A percentile compares a stretch with the other conserved stretches of the same genome.
Evolutionary conservation across 176 grass and related monocot species (phyloP).

Genomic region (Aegilops longissima): DNA sequence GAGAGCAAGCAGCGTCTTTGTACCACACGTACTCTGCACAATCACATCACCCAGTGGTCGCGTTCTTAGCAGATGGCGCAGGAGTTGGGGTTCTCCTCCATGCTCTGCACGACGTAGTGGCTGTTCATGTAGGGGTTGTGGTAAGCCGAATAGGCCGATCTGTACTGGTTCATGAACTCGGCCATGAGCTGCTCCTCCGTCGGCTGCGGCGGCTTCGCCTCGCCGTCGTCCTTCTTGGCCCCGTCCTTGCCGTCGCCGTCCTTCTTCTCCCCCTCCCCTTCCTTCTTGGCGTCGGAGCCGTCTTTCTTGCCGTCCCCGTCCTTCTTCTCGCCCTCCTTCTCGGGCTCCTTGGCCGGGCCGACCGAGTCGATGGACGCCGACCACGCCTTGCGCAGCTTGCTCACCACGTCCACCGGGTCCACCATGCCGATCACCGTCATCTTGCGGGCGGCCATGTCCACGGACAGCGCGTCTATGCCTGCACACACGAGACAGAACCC

Average conservation of each 20-base stretch:
- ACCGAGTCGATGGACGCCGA: slow-evolving; percentile 46
- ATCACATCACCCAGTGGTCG: background rate
- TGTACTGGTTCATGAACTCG: slow-evolving; percentile 64
- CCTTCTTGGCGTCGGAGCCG: slow-evolving; percentile 37
- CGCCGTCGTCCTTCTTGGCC: slow-evolving; percentile 22
- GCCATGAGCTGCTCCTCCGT: slow-evolving; percentile 42
- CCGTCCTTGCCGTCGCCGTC: slow-evolving; percentile 25
- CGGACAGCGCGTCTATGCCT: slow-evolving; percentile 75
- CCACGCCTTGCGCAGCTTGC: slow-evolving; percentile 81
- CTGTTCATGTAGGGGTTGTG: slow-evolving; percentile 34
- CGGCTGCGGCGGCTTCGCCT: slow-evolving; percentile 24
- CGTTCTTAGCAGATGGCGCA: slow-evolving; percentile 58
- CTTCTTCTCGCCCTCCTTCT: slow-evolving; percentile 56
- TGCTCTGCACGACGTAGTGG: slow-evolving; percentile 66
- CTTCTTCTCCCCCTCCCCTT: background rate
- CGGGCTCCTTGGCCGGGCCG: slow-evolving; percentile 72
- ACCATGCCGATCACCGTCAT: slow-evolving; percentile 77
- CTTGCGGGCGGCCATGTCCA: slow-evolving; percentile 69
- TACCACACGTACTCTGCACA: background rate
- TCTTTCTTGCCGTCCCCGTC: slow-evolving; percentile 29
- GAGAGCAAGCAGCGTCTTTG: background rate
- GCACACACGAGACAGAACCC: background rate
- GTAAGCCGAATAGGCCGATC: background rate
- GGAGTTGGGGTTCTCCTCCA: slow-evolving; percentile 90
- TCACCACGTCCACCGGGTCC: slow-evolving; percentile 74